Conservation (phyloP, 2,329 filamentous ascomycete genomes). For the Trichoderma arundinaceum region DNA sequence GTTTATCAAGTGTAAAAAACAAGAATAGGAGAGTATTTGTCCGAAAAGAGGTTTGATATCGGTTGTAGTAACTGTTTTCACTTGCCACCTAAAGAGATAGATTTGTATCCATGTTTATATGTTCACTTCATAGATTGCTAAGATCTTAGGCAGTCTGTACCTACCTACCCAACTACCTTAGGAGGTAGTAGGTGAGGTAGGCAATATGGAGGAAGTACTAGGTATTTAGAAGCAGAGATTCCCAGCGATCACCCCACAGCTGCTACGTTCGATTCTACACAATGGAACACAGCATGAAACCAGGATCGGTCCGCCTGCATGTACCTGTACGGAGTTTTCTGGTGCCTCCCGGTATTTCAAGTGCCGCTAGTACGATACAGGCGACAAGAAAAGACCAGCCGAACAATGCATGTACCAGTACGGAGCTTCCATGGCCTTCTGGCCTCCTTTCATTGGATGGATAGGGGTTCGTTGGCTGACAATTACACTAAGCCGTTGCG, state of each 20-base stretch:
- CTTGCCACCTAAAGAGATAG: no score
- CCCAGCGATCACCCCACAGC: no score
- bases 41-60: no score
- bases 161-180: neutral
- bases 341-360: neutral
- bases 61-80: no score
- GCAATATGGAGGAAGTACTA: no score
- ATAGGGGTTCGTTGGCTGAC: constrained; percentile 1
- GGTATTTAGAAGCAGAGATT: neutral
- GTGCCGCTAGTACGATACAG: neutral
- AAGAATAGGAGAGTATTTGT: no score
- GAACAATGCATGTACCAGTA: neutral
- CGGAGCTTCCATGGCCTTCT: neutral
- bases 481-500: neutral
- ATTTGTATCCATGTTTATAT: no score
- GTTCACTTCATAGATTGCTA: neutral
- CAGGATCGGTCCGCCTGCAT: no score
- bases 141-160: neutral
- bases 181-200: neutral
- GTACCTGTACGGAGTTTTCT: no score
- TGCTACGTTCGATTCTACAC: neutral
- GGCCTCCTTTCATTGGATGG: neutral
- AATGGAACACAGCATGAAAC: neutral
- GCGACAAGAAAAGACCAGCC: neutral
- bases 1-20: no score